Base-by-base conservation (phyloP, 2,329 filamentous ascomycete species). In the Podosphaera aphanis region DNA sequence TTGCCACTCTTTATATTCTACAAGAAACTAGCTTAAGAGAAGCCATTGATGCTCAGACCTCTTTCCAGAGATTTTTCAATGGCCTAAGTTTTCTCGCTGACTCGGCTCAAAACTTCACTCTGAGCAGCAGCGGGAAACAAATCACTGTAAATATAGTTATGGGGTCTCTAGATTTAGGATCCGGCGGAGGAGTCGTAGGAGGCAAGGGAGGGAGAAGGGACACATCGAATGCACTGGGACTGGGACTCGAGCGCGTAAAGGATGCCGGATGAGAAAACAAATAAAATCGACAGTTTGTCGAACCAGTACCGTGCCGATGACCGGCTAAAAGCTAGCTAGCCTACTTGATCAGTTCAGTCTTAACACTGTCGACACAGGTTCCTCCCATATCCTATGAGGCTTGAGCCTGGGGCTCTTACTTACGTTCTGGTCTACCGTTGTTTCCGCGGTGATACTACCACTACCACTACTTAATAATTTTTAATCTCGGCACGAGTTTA, bases 1-100 rank as follows among this genome's bases (percentile, higher is more conserved):
- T 77, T 2, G 68, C 67, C 0, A 69, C 80, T 2, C 63, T 81
- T 15, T 79, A 66, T 51, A 63, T 81, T 21, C 61, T 79, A 2
- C 73, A 79, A 53, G 61, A 74, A 51, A 60, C 70, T 47, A 63
- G 59, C 4, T 53, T 75, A 1, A 58, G 62, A 27, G 62, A 63
- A 35, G 75, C 74, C 0, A 65, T 69, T 41, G 59, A 59, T 5
- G 73, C 73, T 0, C 75, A 79, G 55, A 61, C 59, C 6, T 55
- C 59, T 2, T 61, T 79, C 11, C 70, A 77, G 55, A 60, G 55
- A 1, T 71, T 77, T 51, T 74, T 79, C 51, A 64, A 60, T 7
- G 18, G 46, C 2, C 38, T 45, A 1, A 52, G 42, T 5, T 49
- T 45, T 8, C 54, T 51, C 0, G 53, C 47, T 21, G 21, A 23